phyloP scores from a whole-genome alignment of 352 stramenopile species.

The Phytophthora citrophthora region DNA sequence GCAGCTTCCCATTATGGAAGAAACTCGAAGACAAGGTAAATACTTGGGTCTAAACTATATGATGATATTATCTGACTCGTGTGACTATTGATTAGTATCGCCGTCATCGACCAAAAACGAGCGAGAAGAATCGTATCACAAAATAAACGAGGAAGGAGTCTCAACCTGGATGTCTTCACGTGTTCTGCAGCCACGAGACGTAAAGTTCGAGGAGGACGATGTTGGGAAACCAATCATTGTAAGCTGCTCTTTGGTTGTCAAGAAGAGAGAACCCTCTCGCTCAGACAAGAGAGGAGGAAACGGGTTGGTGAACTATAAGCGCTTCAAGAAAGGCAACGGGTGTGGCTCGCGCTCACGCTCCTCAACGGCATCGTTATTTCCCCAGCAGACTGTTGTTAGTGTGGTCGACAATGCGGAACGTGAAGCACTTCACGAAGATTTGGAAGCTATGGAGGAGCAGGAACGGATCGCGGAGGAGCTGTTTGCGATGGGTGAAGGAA shows the following conservation, averaged over 20 bases:
- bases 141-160: slow-evolving; percentile 6
- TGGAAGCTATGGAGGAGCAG: slow-evolving; percentile 78
- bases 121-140: slow-evolving; percentile 1
- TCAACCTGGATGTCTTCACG: slow-evolving; percentile 45
- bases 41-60: not conserved
- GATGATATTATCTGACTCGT: slow-evolving; percentile 6
- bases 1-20: slow-evolving; percentile 22
- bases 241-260: slow-evolving; percentile 62
- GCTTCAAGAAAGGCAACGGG: slow-evolving; percentile 83
- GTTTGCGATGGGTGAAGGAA: slow-evolving; percentile 82
- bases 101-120: slow-evolving; percentile 12
- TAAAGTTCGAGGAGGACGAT: slow-evolving; percentile 39
- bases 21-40: slow-evolving; percentile 24
- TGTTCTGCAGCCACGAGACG: slow-evolving; percentile 27
- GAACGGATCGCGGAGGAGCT: slow-evolving; percentile 86
- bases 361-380: slow-evolving; percentile 56
- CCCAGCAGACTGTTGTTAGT: slow-evolving; percentile 60
- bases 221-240: slow-evolving; percentile 51
- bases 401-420: slow-evolving; percentile 73
- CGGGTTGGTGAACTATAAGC: slow-evolving; percentile 76
- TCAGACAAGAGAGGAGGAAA: slow-evolving; percentile 3
- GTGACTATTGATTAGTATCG: slow-evolving; percentile 14
- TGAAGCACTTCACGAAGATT: slow-evolving; percentile 58
- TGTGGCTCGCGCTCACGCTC: slow-evolving; percentile 44
- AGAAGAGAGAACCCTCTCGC: slow-evolving; percentile 22